Conservation (phyloP, 257 asterid species). For the Hygrophila difformis region DNA sequence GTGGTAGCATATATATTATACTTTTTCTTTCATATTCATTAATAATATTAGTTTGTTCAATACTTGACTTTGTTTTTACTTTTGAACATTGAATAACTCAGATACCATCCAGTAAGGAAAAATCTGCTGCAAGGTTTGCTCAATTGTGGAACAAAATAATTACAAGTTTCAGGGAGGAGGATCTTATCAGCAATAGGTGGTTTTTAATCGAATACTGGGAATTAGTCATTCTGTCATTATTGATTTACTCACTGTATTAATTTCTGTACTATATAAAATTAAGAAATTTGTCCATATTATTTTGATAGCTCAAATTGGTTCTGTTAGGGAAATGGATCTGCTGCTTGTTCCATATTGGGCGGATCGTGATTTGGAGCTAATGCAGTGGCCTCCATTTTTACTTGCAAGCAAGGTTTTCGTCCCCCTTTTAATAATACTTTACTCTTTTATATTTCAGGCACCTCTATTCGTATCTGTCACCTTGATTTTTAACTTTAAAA, state of each 20-base stretch:
- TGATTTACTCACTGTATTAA: conserved; percentile 9
- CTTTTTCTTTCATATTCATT: conserved; percentile 12
- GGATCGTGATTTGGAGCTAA: conserved; percentile 85
- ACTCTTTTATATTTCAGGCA: conserved; percentile 3
- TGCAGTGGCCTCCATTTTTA: conserved; percentile 98
- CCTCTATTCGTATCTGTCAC: too few relatives aligned
- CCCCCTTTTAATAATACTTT: conserved; percentile 1
- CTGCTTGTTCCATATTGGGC: conserved; percentile 99
- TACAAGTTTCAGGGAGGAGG: conserved; percentile 97
- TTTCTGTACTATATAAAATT: conserved; percentile 4
- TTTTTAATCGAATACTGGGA: conserved; percentile 11
- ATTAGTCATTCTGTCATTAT: conserved; percentile 3
- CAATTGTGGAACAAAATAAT: conserved; percentile 97
- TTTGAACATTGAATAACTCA: conserved; percentile 29
- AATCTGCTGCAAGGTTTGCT: conserved; percentile 96
- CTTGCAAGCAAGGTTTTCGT: conserved; percentile 99
- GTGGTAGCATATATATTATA: conserved; percentile 35
- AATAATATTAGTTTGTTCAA: conserved; percentile 1
- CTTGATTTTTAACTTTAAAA: too few relatives aligned
- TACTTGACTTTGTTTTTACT: too few relatives aligned
- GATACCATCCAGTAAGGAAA: conserved; percentile 82
- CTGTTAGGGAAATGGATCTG: conserved; percentile 90
- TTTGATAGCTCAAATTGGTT: conserved; percentile 19
- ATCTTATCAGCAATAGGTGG: conserved; percentile 88
- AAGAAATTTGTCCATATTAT: conserved; percentile 11